Base-by-base conservation (phyloP, 2,329 filamentous ascomycete species). In the Trichophaea hybrida region DNA sequence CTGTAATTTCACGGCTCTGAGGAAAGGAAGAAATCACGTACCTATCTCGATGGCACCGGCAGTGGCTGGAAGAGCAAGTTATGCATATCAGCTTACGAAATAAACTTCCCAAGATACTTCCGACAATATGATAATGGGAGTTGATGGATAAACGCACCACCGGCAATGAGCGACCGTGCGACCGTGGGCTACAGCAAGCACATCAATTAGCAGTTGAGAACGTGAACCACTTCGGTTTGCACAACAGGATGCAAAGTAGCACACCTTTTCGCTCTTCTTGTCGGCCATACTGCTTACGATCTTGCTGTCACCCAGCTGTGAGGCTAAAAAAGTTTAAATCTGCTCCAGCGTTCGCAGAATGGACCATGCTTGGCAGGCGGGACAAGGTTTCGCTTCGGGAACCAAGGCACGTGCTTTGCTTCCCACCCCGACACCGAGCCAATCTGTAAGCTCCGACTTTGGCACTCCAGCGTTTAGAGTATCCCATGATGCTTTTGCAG, bases 21-120 rank as follows among this genome's bases (percentile, higher is more conserved):
- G 24, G 24, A 24, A 24, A 24, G 24, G 24, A 24, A 3, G 24
- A 24, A 24, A 2, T n/a, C 24, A 51, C 6, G 68, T 76, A 90
- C 86, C 82, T 72, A 97, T 97, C 75, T 98, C 91, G 66, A 97
- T 80, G 58, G 90, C 93, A 69, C 93, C 93, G 58, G 91, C 93
- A n/a, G 86, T 86, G 59, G 88, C 88, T 64, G 57, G n/a, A 43
- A 48, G 54, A 60, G 38, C 10, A n/a, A 35, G 34, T 54, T 54
- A 54, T 51, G 32, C 15, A 17, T 60, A 55, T 60, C 35, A 56
- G 52, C 43, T 54, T 53, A 31, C 12, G 35, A 10, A 55, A 46
- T 48, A 15, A 46, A 52, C 40, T 24, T 24, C 24, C 24, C 24
- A 24, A 24, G 24, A 24, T 24, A 24, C 24, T n/a, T n/a, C n/a